Evolutionary conservation across 495 filamentous ascomycete genomes (phyloP), one percentile per base, ranked within the genome.

Genomic region (Acidiella bohemica): DNA sequence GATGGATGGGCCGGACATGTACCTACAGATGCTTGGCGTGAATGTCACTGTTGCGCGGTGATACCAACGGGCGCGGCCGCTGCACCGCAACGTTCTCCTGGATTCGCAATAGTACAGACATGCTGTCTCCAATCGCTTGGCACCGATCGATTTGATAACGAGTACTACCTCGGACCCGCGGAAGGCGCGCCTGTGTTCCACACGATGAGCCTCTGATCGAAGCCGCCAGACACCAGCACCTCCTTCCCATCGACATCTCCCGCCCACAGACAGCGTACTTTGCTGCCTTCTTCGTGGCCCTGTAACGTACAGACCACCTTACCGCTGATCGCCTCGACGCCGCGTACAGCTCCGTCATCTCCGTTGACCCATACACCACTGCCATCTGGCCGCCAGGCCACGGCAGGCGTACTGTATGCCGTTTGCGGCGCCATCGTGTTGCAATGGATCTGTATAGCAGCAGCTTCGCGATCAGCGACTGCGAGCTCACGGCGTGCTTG

Each of bases 331-430:
- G 62, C 63, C 54, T 82, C 78, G 23, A 82, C 54, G 3, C 78
- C 78, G 13, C 78, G 62, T 40, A 81, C 61, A 11, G 71, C 56
- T 0, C 78, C 78, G 57, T 82, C 78, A 51, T 82, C 78, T 6
- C 72, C 72, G 57, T 78, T 81, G 1, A 81, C 75, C 71, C 73
- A 82, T 5, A 82, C 55, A 1, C 78, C 78, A 20, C 60, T 67
- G 0, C 75, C 76, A 50, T 75, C 65, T 3, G 76, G 76, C 34
- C 78, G 58, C 78, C 78, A 82, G 6, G 61, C 69, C 8, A 80
- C 56, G 44, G 71, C 67, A 16, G 78, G 75, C 11, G 75, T 81
- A 25, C 71, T 76, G 52, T 80, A 82, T 5, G 68, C 59, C 33
- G 78, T 78, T 57, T 82, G 78, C 20, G 78, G 74, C 8, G 78